Base-by-base conservation (phyloP, 2,329 filamentous ascomycete genomes). In the Penicillium thymicola region DNA sequence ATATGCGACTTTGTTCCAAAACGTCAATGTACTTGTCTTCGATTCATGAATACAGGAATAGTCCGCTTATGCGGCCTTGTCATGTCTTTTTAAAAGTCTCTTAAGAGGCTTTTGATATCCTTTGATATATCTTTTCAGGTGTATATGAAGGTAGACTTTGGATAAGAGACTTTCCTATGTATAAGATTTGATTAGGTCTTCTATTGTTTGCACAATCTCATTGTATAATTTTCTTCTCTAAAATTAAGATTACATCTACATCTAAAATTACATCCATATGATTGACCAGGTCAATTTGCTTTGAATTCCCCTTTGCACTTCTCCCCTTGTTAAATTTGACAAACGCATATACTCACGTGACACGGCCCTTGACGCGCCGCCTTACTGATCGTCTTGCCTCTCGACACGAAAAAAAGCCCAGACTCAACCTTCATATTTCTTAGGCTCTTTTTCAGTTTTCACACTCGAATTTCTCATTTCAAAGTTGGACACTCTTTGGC, bases 341-440 rank as follows among this genome's bases (percentile, higher is more conserved):
- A 58, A 65, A 62, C 58, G 60, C 59, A 55, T 44, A 41, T 14
- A 5, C 32, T 67, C 68, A 72, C 69, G 65, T 72, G 70, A 70
- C 62, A 30, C 48, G 46, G 55, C 60, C 65, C 59, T 68, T 60
- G 65, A 72, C 70, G 70, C 70, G 69, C 64, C 64, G 49, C 49
- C 61, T 61, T 62, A 61, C 61, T 70, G 67, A 70, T 34, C 43
- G 63, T 63, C 70, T 63, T 58, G 61, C 61, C 63, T 65, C 60
- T 63, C 61, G 59, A 66, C 65, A 68, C 63, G 63, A 61, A 61
- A 67, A 55, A 59, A 56, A 51, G 51, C 45, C 57, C 27, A 46
- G 47, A 18, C 42, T 36, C 41, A 28, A 50, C 41, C 30, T 52
- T 43, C 57, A 41, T 59, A 55, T 37, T 45, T 48, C 42, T 38